Evolutionary conservation across 352 stramenopile species (phyloP), one percentile per base, ranked within the genome.

Genomic region (Globisporangium abappressorium): DNA sequence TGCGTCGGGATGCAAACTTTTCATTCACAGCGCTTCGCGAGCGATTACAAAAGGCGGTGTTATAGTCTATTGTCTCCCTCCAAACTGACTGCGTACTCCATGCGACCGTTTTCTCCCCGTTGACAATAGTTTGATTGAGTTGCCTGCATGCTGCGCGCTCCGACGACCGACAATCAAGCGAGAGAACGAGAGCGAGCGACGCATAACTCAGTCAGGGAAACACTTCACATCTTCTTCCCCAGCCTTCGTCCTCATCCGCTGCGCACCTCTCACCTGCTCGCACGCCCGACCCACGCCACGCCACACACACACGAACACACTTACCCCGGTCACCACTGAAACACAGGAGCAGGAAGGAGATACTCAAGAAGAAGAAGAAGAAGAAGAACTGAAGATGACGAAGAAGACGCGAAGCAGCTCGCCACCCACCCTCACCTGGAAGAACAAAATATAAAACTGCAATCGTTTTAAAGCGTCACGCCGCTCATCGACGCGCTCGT

Each of bases 401-500:
- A 58, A 36, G 54, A 60, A 15, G 30, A 46, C 55, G 30, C 54
- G 28, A 41, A 41, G 30, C 43, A 51, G 43, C 43, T 22, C 6
- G 2, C 30, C 12, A 59, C 18, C 15, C 15, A 33, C 18, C 28
- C 26, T 43, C 47, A 30, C 43, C 28, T 60, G 54, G 28, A 60
- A 60, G 54, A 41, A 9, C 54, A 60, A 58, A 24, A 60, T 34
- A 22, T 61, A 61, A 61, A 61, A 61, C 56, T 61, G 56, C 56
- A 20, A 61, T 47, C 56, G 56, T 47, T 47, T 47, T 70, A 70
- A 14, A 70, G 65, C 58, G 65, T 70, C 14, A 70, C 65, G 57
- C 65, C 65, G 36, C 57, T 65, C 57, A 66, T 65, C 12, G 65
- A 70, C 57, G 65, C 30, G 26, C 57, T 65, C 53, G 49, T 66